Evolutionary conservation across 306 rosid genomes (phyloP).

Genomic region (Corylus heterophylla): DNA sequence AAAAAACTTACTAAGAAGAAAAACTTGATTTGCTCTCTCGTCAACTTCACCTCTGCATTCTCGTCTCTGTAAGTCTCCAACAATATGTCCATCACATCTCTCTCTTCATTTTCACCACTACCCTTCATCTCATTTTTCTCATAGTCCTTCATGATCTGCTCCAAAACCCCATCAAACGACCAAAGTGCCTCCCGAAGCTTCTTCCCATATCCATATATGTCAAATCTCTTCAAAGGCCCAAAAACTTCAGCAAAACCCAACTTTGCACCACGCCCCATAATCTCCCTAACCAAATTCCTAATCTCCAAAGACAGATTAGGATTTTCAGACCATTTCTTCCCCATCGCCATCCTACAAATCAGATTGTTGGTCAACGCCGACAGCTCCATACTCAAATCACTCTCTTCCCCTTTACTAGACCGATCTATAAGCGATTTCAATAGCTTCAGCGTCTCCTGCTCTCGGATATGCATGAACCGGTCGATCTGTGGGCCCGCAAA

Average conservation of each 20-base stretch:
- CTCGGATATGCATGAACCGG: background rate
- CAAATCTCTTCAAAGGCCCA: background rate
- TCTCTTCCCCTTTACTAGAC: background rate
- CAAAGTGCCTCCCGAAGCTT: background rate
- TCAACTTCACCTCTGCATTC: background rate
- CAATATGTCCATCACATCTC: constrained; percentile 4
- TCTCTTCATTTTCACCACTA: background rate
- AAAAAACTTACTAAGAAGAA: background rate
- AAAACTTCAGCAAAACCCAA: background rate
- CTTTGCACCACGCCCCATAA: background rate
- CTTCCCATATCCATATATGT: background rate
- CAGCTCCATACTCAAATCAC: background rate
- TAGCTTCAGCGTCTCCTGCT: background rate
- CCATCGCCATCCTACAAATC: background rate
- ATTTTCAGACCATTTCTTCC: background rate
- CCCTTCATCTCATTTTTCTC: background rate
- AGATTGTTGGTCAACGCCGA: background rate
- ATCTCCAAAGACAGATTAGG: background rate
- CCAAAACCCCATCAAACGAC: background rate
- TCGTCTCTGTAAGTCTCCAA: background rate
- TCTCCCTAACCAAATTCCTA: background rate
- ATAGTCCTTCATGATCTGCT: background rate
- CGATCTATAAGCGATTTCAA: background rate
- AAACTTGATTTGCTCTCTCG: background rate
- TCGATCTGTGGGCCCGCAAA: background rate